These are phyloP conservation scores for Verruconis gallopava DNA, from an alignment of 2,329 filamentous ascomycete genomes.

Conservation along the genomic window DNA sequence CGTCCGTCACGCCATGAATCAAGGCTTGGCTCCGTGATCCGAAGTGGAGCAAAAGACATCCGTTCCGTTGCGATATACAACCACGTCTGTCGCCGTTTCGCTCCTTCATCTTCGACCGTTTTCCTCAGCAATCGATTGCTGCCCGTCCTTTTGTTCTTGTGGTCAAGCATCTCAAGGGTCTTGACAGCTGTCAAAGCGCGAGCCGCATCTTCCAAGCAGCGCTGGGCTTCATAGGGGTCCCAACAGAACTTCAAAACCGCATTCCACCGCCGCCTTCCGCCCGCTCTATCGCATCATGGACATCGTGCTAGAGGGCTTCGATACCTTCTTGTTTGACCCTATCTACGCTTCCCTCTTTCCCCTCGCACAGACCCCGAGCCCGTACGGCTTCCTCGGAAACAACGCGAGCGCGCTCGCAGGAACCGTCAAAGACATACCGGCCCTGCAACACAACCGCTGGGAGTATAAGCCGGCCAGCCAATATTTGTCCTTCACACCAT, in stretches of 20 bases:
- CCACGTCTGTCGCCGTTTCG: too few relatives aligned
- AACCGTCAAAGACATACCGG: conserved; percentile 29
- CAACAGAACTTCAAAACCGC: background rate
- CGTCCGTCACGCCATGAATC: too few relatives aligned
- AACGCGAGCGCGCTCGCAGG: conserved; percentile 44
- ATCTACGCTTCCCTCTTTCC: conserved; percentile 64
- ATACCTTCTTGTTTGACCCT: conserved; percentile 71
- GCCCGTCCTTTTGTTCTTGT: too few relatives aligned
- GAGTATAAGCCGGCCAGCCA: conserved; percentile 60
- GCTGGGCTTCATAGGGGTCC: too few relatives aligned
- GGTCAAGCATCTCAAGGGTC: too few relatives aligned
- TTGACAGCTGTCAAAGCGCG: too few relatives aligned
- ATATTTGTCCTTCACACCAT: conserved; percentile 57
- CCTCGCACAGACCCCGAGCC: conserved; percentile 26
- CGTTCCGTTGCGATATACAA: too few relatives aligned
- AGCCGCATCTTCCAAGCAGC: too few relatives aligned
- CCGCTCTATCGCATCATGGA: conserved; percentile 52
- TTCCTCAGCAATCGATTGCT: too few relatives aligned
- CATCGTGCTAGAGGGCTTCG: conserved; percentile 73
- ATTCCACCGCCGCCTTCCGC: background rate
- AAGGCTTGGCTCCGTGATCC: too few relatives aligned
- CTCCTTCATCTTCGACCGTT: too few relatives aligned
- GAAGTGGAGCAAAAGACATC: too few relatives aligned
- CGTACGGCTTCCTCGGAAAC: conserved; percentile 5
- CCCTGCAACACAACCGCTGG: conserved; percentile 34